Conservation (phyloP, 495 filamentous ascomycete species). For the Halenospora varia region DNA sequence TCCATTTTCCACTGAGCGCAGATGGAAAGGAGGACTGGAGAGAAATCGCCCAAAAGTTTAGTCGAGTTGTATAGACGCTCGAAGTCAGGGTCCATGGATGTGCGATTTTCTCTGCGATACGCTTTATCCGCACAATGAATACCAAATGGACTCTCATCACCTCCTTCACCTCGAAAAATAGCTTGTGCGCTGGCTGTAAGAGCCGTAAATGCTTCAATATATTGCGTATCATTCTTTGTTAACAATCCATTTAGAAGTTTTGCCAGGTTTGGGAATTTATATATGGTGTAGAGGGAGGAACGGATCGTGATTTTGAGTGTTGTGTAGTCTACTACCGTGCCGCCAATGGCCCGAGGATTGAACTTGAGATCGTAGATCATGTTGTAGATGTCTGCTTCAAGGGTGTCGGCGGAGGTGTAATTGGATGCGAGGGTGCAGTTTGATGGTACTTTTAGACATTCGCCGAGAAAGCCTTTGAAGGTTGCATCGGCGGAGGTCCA, state of each 20-base stretch:
- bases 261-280: conserved; percentile 24
- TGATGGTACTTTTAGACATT: conserved; percentile 28
- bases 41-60: conserved; percentile 18
- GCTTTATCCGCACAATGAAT: conserved; percentile 27
- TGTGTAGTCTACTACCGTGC: conserved; percentile 26
- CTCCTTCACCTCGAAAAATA: no score
- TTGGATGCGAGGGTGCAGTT: conserved; percentile 27
- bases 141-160: no score
- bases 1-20: conserved; percentile 42
- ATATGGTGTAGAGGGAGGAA: conserved; percentile 22
- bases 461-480: conserved; percentile 29
- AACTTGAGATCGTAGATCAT: conserved; percentile 28
- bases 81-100: conserved; percentile 24
- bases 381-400: conserved; percentile 30
- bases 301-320: conserved; percentile 23
- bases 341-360: conserved; percentile 21
- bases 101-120: conserved; percentile 19
- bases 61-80: conserved; percentile 19
- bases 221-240: conserved; percentile 16
- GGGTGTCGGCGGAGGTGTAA: conserved; percentile 30
- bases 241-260: conserved; percentile 22
- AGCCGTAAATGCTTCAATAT: no score
- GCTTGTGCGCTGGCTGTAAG: no score
- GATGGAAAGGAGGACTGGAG: conserved; percentile 16
- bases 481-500: conserved; percentile 30